phyloP scores from a whole-genome alignment of 352 stramenopile species.

The Pelagophyceae sp. region DNA sequence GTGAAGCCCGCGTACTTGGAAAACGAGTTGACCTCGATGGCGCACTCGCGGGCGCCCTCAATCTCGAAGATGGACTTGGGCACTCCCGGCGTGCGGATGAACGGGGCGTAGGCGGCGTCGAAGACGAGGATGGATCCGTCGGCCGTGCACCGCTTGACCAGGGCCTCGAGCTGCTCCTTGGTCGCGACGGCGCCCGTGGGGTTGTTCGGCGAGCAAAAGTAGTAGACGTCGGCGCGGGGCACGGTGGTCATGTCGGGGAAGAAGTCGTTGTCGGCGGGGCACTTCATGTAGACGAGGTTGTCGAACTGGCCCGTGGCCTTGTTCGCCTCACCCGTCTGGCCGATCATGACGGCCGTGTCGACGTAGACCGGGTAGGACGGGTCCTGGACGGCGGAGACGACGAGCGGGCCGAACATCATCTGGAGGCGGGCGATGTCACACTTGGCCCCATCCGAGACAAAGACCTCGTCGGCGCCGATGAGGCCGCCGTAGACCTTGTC shows the following conservation, averaged over 20 bases:
- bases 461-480: constrained; percentile 67
- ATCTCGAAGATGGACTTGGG: constrained; percentile 76
- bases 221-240: constrained; percentile 66
- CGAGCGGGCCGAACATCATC: constrained; percentile 69
- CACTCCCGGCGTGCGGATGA: constrained; percentile 59
- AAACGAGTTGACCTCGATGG: constrained; percentile 74
- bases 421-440: constrained; percentile 74
- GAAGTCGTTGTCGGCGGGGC: constrained; percentile 66
- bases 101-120: constrained; percentile 72
- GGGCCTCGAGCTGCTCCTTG: constrained; percentile 57
- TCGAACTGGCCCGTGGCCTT: constrained; percentile 62
- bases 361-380: constrained; percentile 73
- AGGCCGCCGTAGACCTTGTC: constrained; percentile 59
- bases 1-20: constrained; percentile 79
- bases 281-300: constrained; percentile 78
- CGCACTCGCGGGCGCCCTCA: constrained; percentile 61
- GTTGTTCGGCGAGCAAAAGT: constrained; percentile 78
- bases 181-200: constrained; percentile 68
- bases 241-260: constrained; percentile 63
- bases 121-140: constrained; percentile 67
- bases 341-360: constrained; percentile 23
- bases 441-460: constrained; percentile 74
- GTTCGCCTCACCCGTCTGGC: constrained; percentile 57
- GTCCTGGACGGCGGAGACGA: constrained; percentile 68
- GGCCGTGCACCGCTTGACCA: constrained; percentile 62